Evolutionary conservation across 2,329 filamentous ascomycete genomes (phyloP).

Genomic region (Leptographium galeiforme): DNA sequence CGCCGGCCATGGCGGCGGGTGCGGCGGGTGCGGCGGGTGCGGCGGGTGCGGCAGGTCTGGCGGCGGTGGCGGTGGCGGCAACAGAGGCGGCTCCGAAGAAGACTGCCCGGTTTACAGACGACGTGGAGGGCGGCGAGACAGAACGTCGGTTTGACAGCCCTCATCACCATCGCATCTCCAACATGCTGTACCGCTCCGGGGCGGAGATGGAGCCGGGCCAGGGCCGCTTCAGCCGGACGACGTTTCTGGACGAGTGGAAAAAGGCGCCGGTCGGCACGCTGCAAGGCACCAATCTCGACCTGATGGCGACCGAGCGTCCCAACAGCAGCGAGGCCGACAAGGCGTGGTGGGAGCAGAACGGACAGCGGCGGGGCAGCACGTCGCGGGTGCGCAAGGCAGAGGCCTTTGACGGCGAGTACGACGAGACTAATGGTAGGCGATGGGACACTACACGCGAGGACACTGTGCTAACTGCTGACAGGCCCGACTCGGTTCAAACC

Average conservation of each 20-base stretch:
- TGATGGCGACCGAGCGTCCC: slow-evolving; percentile 28
- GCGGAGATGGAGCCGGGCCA: slow-evolving; percentile 32
- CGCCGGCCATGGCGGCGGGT: neutral
- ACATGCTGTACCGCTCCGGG: slow-evolving; percentile 27
- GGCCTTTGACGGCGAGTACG: slow-evolving; percentile 54
- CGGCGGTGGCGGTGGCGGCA: neutral
- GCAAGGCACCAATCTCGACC: slow-evolving; percentile 44
- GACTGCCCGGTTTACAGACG: slow-evolving; percentile 13
- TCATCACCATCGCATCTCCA: slow-evolving; percentile 25
- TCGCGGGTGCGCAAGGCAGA: slow-evolving; percentile 42
- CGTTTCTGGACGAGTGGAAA: slow-evolving; percentile 60
- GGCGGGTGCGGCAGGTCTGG: neutral
- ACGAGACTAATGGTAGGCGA: slow-evolving; percentile 48
- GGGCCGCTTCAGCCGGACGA: slow-evolving; percentile 43
- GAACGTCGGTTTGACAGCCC: slow-evolving; percentile 8
- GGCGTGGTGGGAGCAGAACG: slow-evolving; percentile 63
- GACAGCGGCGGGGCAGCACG: slow-evolving; percentile 31
- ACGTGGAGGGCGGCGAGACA: slow-evolving; percentile 16
- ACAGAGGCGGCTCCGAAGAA: slow-evolving; percentile 2
- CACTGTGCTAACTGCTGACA: too few species aligned
- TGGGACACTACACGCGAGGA: too few species aligned
- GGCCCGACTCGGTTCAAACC: slow-evolving; percentile 67
- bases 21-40: neutral
- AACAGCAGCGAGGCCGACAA: slow-evolving; percentile 32
- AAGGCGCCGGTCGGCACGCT: slow-evolving; percentile 51